Evolutionary conservation across 352 stramenopile genomes (phyloP), one percentile per base, ranked within the genome.

Genomic region (Chrysophaeum taylorii): DNA sequence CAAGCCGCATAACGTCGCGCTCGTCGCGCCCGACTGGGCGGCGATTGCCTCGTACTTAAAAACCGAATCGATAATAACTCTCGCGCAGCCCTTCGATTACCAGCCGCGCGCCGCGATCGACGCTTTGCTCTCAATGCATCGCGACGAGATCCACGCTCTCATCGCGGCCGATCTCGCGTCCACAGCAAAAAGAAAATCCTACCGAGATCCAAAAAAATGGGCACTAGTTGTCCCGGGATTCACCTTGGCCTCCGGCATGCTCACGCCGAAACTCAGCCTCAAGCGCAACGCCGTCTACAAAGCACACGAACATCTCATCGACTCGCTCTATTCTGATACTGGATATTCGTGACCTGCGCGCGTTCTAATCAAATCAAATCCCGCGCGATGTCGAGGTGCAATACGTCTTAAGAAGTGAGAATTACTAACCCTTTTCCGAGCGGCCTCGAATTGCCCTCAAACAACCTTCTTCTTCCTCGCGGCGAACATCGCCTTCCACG

Each of bases 211-310:
- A n/a, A n/a, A n/a, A n/a, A 21, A 21, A 14, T 48, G 41, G 41
- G 21, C 41, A 14, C 21, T 21, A 14, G 41, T 21, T 14, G 41
- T 76, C 27, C 75, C 82, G 16, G 81, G 87, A 4, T 95, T 94
- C 76, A 92, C 82, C 5, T 78, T 86, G 35, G 88, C 92, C 36
- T 96, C 94, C 72, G 83, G 90, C 35, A 88, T 96, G 78, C 67
- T 94, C 25, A 97, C 91, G 31, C 92, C 92, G 4, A 97, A 96
- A 60, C 94, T 96, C 83, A 93, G 89, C 63, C 85, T 96, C 76
- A 92, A 94, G 77, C 79, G 92, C 0, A 85, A 93, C 70, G 83
- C 93, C 57, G 85, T 96, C 15, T 83, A 92, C 39, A 84, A 93
- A 67, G 79, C 79, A 27, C 94, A 96, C 64, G 31, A 79, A 31